Conservation (phyloP, 139 green algal species). For the Marvania coccoides region DNA sequence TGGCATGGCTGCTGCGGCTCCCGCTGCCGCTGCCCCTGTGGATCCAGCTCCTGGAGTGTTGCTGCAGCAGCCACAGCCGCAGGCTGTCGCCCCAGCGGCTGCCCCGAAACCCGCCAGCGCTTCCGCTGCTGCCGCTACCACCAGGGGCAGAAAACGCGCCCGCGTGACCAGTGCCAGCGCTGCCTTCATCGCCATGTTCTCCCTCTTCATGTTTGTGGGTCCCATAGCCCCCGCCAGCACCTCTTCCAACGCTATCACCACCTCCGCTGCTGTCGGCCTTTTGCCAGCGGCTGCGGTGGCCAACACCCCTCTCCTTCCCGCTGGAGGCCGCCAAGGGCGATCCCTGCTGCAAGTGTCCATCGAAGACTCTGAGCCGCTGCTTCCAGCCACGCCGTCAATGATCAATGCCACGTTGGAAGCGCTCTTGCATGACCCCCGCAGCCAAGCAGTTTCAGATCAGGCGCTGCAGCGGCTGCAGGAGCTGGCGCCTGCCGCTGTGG, state of each 20-base stretch:
- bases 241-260: background rate
- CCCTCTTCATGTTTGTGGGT: conserved; percentile 37
- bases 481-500: conserved; percentile 28
- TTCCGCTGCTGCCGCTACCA: background rate
- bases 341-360: too few relatives aligned
- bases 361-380: too few relatives aligned
- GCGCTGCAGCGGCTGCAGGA: conserved; percentile 31
- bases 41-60: background rate
- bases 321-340: too few relatives aligned
- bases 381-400: background rate
- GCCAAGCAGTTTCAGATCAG: conserved; percentile 4
- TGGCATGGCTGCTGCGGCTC: background rate
- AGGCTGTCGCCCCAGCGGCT: background rate
- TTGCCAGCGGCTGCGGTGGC: too few relatives aligned
- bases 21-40: background rate
- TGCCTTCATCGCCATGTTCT: conserved; percentile 41
- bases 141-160: conserved; percentile 13
- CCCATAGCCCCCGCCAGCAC: background rate
- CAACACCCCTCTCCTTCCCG: too few relatives aligned
- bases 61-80: background rate
- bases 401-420: conserved; percentile 13
- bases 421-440: background rate
- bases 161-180: conserved; percentile 22
- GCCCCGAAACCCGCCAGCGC: background rate
- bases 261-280: background rate